These are phyloP conservation scores for Ilyonectria sp. DNA, from an alignment of 2,329 filamentous ascomycete genomes.

Conservation along the genomic window DNA sequence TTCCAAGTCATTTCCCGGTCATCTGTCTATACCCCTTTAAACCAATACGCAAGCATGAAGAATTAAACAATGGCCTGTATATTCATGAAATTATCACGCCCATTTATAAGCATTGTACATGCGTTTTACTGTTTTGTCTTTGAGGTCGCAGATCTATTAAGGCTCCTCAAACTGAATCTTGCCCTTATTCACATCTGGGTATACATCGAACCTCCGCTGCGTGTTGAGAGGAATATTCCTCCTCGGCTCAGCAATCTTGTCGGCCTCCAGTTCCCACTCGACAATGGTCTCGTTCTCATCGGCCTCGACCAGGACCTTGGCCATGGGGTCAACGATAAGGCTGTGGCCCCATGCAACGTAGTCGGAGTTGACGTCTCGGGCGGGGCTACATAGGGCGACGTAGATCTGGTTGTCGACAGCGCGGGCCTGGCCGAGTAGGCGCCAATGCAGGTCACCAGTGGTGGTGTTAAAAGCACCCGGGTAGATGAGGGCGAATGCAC, in stretches of 20 bases:
- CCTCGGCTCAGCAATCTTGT: slow-evolving; percentile 80
- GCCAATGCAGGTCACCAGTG: slow-evolving; percentile 94
- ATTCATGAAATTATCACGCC: not conserved
- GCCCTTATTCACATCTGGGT: slow-evolving; percentile 86
- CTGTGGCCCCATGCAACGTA: slow-evolving; percentile 97
- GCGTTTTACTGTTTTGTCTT: slow-evolving; percentile 1
- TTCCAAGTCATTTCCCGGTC: not conserved
- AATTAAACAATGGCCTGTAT: not conserved
- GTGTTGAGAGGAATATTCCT: slow-evolving; percentile 86
- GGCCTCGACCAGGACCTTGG: slow-evolving; percentile 83
- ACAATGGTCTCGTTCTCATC: slow-evolving; percentile 85
- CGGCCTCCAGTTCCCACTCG: slow-evolving; percentile 78
- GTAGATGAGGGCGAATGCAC: slow-evolving; percentile 91
- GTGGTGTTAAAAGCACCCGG: slow-evolving; percentile 98
- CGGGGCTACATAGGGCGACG: slow-evolving; percentile 92
- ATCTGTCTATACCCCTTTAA: not conserved
- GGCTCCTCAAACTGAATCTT: slow-evolving; percentile 57
- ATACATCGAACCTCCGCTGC: slow-evolving; percentile 95
- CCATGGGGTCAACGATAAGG: slow-evolving; percentile 89
- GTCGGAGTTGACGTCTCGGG: slow-evolving; percentile 80
- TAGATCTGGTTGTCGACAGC: slow-evolving; percentile 96
- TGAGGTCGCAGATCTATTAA: slow-evolving; percentile 5
- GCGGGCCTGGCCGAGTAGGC: slow-evolving; percentile 83
- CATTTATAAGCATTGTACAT: slow-evolving; percentile 3
- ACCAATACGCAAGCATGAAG: not conserved